Base-by-base conservation (phyloP, 2,329 filamentous ascomycete genomes). In the Coleophoma cylindrospora region DNA sequence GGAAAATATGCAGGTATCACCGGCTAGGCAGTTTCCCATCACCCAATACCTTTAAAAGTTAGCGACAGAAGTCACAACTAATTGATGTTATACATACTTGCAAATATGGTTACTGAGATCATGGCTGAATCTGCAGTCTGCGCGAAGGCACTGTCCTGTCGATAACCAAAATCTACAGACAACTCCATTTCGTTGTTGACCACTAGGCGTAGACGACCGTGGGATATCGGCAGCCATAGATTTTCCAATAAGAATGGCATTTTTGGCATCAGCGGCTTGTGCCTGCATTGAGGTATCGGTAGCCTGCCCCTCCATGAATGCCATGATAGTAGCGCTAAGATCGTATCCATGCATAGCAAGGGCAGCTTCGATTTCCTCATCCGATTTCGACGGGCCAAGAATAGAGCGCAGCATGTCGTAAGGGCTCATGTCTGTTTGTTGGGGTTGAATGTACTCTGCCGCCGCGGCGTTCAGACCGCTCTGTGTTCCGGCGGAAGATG, bases 381-480 rank as follows among this genome's bases (percentile, higher is more conserved):
- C 92, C 2, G 89, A 87, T 63, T 88, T 86, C 49, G 89, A 84
- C 60, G 94, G 90, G 44, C 92, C 90, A 22, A 99, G 76, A 38
- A 99, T 95, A 6, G 92, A 96, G 54, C 94, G 88, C 50, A 99
- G 77, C 81, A 99, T 97, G 66, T 99, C 94, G 69, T 96, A 96
- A 1, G 94, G 92, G 51, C 89, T 95, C 92, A 99, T 97, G 64
- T 97, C 91, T 50, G 81, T 63, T 87, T 86, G 81, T 45, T 81
- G 78, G 13, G 77, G 73, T 52, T 75, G 74, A 44, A 85, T 75
- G 71, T 82, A 96, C 66, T 96, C 91, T 21, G 91, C 87, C 5
- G 89, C 89, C 13, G 86, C 86, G 40, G 84, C 86, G 62, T 90
- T 91, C 53, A 92, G 77, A 34, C 81, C 83, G 57, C 84, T 90